phyloP scores from a whole-genome alignment of 257 asterid genomes.

The Gentiana straminea region DNA sequence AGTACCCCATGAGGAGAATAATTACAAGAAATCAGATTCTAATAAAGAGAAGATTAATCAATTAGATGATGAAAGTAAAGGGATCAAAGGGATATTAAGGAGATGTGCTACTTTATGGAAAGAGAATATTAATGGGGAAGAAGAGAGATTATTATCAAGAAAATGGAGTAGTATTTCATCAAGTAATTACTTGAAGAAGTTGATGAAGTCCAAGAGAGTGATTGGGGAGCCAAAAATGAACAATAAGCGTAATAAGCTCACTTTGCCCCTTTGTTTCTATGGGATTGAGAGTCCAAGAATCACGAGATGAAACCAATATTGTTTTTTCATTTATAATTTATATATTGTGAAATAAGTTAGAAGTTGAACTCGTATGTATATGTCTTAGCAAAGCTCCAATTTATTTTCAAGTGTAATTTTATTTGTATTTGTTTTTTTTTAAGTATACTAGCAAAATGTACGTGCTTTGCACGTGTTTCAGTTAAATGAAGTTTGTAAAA shows the following conservation, averaged over 20 bases:
- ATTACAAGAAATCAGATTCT: slow-evolving; percentile 1
- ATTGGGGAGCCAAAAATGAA: slow-evolving; percentile 21
- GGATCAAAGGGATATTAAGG: slow-evolving; percentile 35
- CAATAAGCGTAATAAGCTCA: slow-evolving; percentile 19
- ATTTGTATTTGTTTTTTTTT: too few relatives aligned
- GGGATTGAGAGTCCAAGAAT: slow-evolving; percentile 29
- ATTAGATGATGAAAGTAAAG: slow-evolving; percentile 21
- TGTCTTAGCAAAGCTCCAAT: too few relatives aligned
- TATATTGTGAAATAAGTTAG: too few relatives aligned
- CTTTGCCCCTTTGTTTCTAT: slow-evolving; percentile 35
- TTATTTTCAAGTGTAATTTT: too few relatives aligned
- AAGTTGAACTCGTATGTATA: too few relatives aligned
- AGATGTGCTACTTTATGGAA: slow-evolving; percentile 46
- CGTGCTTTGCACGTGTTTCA: too few relatives aligned
- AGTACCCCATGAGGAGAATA: not conserved
- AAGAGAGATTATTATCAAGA: slow-evolving; percentile 17
- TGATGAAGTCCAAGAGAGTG: slow-evolving; percentile 26
- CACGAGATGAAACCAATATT: not conserved
- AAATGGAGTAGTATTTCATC: slow-evolving; percentile 17
- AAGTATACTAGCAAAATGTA: too few relatives aligned
- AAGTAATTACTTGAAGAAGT: slow-evolving; percentile 24
- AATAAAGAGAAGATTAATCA: slow-evolving; percentile 5
- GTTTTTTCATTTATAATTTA: too few relatives aligned
- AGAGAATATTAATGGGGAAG: slow-evolving; percentile 9
- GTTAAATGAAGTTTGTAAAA: too few relatives aligned